Base-by-base conservation (phyloP, 2,329 filamentous ascomycete genomes). In the Fusarium musae region DNA sequence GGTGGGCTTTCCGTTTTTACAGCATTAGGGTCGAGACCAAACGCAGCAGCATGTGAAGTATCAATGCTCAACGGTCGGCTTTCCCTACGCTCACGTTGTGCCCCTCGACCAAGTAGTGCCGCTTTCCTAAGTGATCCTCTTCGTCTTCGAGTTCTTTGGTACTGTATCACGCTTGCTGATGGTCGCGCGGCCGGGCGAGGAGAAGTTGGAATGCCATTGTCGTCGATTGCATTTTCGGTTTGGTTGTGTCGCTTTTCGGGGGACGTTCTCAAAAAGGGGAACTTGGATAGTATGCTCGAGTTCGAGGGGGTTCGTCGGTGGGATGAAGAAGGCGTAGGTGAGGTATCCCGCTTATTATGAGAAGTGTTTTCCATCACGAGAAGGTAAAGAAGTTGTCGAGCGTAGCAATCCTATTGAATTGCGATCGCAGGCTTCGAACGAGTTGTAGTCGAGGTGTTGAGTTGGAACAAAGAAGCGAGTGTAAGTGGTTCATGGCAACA, bases 81-180 rank as follows among this genome's bases (percentile, higher is more conserved):
- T 63, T 90, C 90, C 73, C 84, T 88, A 78, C 83, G 87, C 75
- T 89, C 90, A 68, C 88, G 87, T 80, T 89, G 90, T 61, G 87
- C 89, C 69, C 92, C 92, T 70, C 93, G 92, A 21, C 94, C 93
- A 23, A 97, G 86, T 54, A 97, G 85, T 32, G 94, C 95, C 16
- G 93, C 94, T 82, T 97, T 97, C 67, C 95, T 89, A 80, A 98
- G 85, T 16, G 95, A 97, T 8, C 94, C 95, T 79, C 93, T 93
- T 67, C 95, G 90, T 77, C 91, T 91, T 62, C 94, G 88, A 82
- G 75, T 87, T 84, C 82, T 87, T 80, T 81, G 86, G 78, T 82
- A 85, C 78, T 84, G 84, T 52, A 77, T 75, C 40, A 79, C 75
- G 63, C 74, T 80, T 53, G 74, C 77, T 64, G 78, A 80, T 65